Conservation (phyloP, 2,329 filamentous ascomycete species). For the Juglanconis oblonga region DNA sequence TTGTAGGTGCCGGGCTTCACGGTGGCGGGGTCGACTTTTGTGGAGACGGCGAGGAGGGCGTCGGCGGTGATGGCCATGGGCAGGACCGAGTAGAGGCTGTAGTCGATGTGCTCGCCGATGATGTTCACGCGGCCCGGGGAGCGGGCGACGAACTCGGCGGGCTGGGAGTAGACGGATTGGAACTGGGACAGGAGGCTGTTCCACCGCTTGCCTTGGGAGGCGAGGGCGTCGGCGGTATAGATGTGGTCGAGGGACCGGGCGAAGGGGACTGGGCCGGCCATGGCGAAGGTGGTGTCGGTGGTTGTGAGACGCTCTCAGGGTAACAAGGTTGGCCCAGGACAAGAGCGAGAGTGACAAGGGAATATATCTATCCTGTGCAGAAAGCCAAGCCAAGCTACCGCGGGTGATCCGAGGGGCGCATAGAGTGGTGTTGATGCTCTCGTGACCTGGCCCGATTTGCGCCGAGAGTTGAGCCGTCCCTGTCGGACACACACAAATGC, state of each 20-base stretch:
- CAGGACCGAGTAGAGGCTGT: constrained; percentile 92
- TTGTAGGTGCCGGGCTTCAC: constrained; percentile 53
- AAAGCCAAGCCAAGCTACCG: no score
- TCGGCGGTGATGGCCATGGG: constrained; percentile 95
- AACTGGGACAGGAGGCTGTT: constrained; percentile 70
- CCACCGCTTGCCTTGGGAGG: constrained; percentile 72
- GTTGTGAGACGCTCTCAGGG: background rate
- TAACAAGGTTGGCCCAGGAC: background rate
- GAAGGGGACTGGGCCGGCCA: constrained; percentile 67
- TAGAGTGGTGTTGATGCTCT: constrained; percentile 2
- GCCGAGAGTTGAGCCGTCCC: constrained; percentile 11
- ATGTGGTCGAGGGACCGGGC: constrained; percentile 75
- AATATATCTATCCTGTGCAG: background rate
- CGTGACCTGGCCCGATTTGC: constrained; percentile 9
- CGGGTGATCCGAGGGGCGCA: background rate
- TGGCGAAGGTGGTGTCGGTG: constrained; percentile 23
- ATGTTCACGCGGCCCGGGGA: constrained; percentile 96
- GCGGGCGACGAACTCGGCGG: constrained; percentile 78
- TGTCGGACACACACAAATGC: background rate
- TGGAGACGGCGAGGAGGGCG: constrained; percentile 77
- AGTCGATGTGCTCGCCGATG: constrained; percentile 99
- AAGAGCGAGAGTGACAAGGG: background rate
- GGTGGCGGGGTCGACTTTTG: constrained; percentile 40
- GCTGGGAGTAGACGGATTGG: constrained; percentile 63
- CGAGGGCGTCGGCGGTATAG: constrained; percentile 72